Evolutionary conservation across 2,329 filamentous ascomycete species (phyloP).

Genomic region (Exophiala aquamarina): DNA sequence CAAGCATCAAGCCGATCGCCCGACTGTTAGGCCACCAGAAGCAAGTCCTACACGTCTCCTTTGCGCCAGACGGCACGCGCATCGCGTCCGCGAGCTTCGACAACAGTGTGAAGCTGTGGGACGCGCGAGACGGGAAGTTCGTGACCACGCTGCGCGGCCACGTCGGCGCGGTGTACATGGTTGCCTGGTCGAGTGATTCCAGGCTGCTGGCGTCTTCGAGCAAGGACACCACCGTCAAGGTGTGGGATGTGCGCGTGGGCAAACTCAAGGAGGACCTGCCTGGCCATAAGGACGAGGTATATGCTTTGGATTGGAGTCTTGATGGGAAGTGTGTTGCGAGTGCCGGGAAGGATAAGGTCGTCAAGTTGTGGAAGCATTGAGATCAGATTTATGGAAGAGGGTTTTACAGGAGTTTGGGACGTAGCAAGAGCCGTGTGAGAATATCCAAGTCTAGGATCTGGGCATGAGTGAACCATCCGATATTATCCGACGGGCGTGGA

Average conservation of each 20-base stretch:
- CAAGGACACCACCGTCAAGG: constrained; percentile 91
- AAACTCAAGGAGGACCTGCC: constrained; percentile 82
- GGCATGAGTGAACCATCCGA: no score
- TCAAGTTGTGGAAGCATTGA: constrained; percentile 64
- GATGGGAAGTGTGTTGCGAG: constrained; percentile 87
- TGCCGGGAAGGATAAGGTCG: constrained; percentile 85
- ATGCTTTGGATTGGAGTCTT: constrained; percentile 90
- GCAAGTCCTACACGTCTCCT: constrained; percentile 92
- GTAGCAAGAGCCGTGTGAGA: no score
- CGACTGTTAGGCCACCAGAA: constrained; percentile 93
- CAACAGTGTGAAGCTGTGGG: constrained; percentile 94
- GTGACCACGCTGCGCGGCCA: constrained; percentile 86
- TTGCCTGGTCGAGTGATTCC: constrained; percentile 88
- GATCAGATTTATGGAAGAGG: not conserved
- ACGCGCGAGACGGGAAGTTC: constrained; percentile 75
- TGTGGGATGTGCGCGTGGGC: constrained; percentile 85
- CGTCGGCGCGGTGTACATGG: constrained; percentile 88
- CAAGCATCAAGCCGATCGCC: constrained; percentile 79
- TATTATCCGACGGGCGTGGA: no score
- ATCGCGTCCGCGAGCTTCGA: constrained; percentile 91
- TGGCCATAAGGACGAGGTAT: constrained; percentile 90
- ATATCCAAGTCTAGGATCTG: no score
- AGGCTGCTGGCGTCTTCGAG: constrained; percentile 82
- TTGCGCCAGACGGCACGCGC: constrained; percentile 83
- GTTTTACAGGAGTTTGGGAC: no score